Evolutionary conservation across 768 basidiomycete species (phyloP), one percentile per base, ranked within the genome.

Genomic region (Podaxis rugospora): DNA sequence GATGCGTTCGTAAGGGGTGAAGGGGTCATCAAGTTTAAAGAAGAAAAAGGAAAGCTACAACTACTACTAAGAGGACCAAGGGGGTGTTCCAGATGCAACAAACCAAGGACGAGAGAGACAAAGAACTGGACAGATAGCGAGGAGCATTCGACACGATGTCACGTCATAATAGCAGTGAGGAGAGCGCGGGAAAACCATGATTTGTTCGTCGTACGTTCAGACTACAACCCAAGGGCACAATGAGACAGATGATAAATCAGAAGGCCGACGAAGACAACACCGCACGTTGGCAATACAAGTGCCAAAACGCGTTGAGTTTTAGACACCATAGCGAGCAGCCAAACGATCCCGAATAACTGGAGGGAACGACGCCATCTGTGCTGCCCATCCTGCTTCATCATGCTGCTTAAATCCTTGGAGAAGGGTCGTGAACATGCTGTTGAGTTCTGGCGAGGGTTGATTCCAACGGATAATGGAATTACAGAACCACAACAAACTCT

Each of bases 401-500:
- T 95, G 92, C 67, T 86, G 83, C 78, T 93, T 94, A 83, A 98
- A 95, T 13, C 93, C 94, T 62, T 81, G 83, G 57, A 99, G 77
- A 52, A 99, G 82, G 74, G 89, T 85, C 70, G 87, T 84, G 85
- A 99, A 99, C 93, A 97, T 98, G 51, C 79, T 79, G 71, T 97
- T 93, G 61, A 99, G 83, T 74, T 96, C 93, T 10, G 86, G 80
- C 0, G 95, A 97, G 0, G 97, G 97, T 61, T 86, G 85, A 59
- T 88, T 91, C 97, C 97, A 99, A 63, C 95, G 84, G 55, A 95
- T 91, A 63, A 98, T 92, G 16, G 97, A 93, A 71, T 98, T 98
- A 74, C 96, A 96, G 86, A 99, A 98, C 90, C 92, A 98, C 57
- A 96, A 75, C 64, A 98, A 79, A 67, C 92, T 92, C 96, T 98